These are phyloP conservation scores for Rhodotorula babjevae DNA, from an alignment of 768 basidiomycete species.

Conservation along the genomic window DNA sequence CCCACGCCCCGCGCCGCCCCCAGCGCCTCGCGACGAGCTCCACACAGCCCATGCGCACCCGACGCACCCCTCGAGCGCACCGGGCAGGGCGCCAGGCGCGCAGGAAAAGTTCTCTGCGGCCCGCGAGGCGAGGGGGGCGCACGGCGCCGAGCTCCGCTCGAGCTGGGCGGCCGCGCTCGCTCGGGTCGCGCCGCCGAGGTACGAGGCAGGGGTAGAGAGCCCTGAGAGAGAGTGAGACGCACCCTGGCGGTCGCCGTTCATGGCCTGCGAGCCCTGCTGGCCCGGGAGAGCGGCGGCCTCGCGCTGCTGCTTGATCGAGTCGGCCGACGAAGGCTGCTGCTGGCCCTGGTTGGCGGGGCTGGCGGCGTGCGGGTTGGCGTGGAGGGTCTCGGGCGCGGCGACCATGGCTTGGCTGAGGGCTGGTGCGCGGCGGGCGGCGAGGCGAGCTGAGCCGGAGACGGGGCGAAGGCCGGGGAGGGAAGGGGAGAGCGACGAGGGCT, in stretches of 20 bases:
- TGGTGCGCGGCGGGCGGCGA: neutral
- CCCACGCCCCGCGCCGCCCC: neutral
- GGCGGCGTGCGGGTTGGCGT: neutral
- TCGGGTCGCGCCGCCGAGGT: no score
- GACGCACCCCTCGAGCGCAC: no score
- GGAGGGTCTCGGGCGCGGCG: conserved; percentile 32
- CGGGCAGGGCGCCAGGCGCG: no score
- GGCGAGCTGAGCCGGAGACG: no score
- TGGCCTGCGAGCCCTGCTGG: neutral
- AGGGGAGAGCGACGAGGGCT: neutral
- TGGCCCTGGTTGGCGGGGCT: neutral
- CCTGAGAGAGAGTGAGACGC: neutral
- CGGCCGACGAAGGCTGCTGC: neutral
- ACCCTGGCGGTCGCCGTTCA: neutral
- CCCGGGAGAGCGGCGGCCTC: neutral
- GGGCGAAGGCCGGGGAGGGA: neutral
- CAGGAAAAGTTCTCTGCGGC: neutral
- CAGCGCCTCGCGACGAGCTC: neutral
- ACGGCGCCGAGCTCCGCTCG: neutral
- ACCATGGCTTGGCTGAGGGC: conserved; percentile 18
- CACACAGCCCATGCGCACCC: no score
- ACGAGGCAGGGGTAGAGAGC: no score
- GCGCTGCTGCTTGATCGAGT: conserved; percentile 1
- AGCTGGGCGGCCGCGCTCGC: no score
- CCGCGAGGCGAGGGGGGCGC: no score